Evolutionary conservation across 208 protist genomes (phyloP), one percentile per base, ranked within the genome.

Genomic region (Phytomonas sp.): DNA sequence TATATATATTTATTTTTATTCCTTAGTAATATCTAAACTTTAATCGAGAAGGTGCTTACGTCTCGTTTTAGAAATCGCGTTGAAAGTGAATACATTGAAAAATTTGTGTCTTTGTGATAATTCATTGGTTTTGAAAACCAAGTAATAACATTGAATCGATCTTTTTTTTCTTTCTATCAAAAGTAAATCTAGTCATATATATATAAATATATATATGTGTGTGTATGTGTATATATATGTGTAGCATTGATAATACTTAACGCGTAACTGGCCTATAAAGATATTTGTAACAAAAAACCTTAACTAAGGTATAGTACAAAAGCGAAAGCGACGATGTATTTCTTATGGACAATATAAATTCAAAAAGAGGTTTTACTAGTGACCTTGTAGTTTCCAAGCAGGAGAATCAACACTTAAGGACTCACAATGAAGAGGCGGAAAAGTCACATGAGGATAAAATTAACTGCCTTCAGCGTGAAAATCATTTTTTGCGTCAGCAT

Each of bases 401-500:
- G 19, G 16, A 56, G 16, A 19, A 56, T 1, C 19, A 56, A 26
- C 19, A 56, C 1, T 26, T 56, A 5, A 26, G 6, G 45, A 56
- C 6, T 19, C 0, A 26, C 26, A 29, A 66, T 23, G 40, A n/a
- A 29, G 37, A 60, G 42, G 19, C 29, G 63, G 29, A 65, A 36
- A 65, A 1, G 10, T 29, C 62, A 12, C 5, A 65, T 10, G 76
- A 75, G 11, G 40, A 60, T 37, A 56, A 56, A 16, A 4, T 80
- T 62, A 71, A 66, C 29, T 61, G 64, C 42, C 75, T 91, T 5
- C 63, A 69, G 19, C 76, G 72, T 12, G 82, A 91, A 33, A 91
- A 91, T 64, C 76, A 75, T 29, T 49, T 84, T 32, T 76, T 91
- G 19, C 77, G 79, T 12, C 70, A 74, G 12, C 73, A 86, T 34